phyloP scores from a whole-genome alignment of 2,329 filamentous ascomycete species.

The Botrytis hyacinthi region DNA sequence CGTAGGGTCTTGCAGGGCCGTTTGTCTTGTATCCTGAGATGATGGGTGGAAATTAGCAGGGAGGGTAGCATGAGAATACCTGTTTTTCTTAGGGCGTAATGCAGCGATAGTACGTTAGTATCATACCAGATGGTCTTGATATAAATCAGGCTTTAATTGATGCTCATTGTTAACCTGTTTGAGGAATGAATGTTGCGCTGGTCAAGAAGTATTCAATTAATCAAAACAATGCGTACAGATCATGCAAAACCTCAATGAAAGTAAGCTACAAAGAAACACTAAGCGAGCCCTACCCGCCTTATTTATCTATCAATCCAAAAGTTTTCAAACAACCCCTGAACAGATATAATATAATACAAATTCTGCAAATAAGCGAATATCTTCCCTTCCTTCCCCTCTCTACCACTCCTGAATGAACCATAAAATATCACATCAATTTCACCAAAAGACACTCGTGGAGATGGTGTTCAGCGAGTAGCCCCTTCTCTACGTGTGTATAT shows the following conservation, averaged over 20 bases:
- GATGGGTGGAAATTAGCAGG: accelerated
- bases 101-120: accelerated
- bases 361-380: background rate
- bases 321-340: background rate
- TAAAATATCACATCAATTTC: background rate
- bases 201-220: background rate
- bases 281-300: background rate
- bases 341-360: background rate
- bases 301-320: background rate
- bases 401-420: accelerated
- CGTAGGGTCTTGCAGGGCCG: accelerated
- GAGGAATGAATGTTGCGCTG: too few relatives aligned
- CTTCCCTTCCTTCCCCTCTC: background rate
- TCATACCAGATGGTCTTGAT: too few relatives aligned
- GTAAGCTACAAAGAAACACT: background rate
- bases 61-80: background rate
- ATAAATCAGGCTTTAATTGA: accelerated
- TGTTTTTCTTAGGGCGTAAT: background rate
- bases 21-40: background rate
- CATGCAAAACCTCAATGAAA: background rate
- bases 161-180: too few relatives aligned
- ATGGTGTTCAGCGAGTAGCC: background rate
- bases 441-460: background rate
- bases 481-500: background rate
- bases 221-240: background rate